A percentile compares a stretch with the other conserved stretches of the same genome.
These are phyloP conservation scores for Kwoniella mangroviensis DNA, from an alignment of 768 basidiomycete genomes.

Conservation along the genomic window DNA sequence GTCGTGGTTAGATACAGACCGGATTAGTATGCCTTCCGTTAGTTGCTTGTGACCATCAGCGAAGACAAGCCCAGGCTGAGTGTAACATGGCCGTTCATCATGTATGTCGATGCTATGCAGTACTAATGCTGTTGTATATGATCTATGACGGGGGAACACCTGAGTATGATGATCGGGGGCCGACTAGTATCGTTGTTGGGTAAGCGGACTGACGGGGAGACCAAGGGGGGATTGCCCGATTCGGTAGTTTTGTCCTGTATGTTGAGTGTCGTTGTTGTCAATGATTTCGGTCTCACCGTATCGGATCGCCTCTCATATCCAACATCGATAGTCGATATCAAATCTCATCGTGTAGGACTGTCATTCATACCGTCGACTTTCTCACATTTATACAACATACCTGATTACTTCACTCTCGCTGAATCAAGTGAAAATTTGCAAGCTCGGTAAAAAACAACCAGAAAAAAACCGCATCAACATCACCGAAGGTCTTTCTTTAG, in stretches of 20 bases:
- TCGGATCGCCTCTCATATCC: too few species aligned
- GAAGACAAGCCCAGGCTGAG: too few species aligned
- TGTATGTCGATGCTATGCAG: neutral
- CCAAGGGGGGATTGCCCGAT: neutral
- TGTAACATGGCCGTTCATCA: neutral
- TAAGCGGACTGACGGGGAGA: too few species aligned
- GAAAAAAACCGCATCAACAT: too few species aligned
- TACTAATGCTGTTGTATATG: neutral
- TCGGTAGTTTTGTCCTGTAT: neutral
- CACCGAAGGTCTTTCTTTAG: constrained; percentile 1
- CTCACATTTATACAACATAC: neutral
- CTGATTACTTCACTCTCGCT: neutral
- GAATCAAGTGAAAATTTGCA: neutral
- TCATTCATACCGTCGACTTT: neutral
- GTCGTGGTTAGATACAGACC: too few species aligned
- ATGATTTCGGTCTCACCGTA: neutral
- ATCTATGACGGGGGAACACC: neutral
- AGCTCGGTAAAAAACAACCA: neutral
- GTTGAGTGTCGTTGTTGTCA: neutral
- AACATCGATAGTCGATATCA: too few species aligned
- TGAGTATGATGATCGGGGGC: neutral
- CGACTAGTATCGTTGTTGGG: neutral
- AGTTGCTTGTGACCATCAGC: too few species aligned
- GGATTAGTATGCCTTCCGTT: too few species aligned
- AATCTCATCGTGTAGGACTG: too few species aligned